Evolutionary conservation across 2,329 filamentous ascomycete species (phyloP).

Genomic region (Sclerotiophoma versabilis): DNA sequence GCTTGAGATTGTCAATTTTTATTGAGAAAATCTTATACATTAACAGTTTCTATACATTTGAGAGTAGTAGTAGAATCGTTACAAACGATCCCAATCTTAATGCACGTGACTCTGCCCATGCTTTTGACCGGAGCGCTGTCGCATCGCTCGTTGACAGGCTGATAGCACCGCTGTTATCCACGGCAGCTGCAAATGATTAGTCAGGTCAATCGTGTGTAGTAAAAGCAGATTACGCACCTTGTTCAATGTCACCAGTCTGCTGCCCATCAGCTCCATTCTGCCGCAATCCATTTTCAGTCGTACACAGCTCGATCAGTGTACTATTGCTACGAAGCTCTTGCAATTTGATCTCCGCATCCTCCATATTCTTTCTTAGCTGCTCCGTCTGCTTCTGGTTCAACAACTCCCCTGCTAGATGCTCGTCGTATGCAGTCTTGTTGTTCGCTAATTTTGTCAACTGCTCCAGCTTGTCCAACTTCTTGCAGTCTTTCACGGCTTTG

Average conservation of each 20-base stretch:
- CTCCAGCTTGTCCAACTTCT: constrained; percentile 27
- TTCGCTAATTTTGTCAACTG: constrained; percentile 29
- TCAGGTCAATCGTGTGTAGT: neutral
- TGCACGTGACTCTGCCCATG: neutral
- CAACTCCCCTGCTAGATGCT: constrained; percentile 22
- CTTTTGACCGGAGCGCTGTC: neutral
- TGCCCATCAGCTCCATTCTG: constrained; percentile 5
- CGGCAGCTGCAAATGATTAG: constrained; percentile 11
- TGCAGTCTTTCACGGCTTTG: constrained; percentile 29
- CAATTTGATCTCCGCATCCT: constrained; percentile 33
- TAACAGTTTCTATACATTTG: neutral
- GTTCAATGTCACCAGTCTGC: constrained; percentile 17
- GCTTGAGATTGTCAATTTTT: no score
- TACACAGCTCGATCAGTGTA: constrained; percentile 35
- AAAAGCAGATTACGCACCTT: neutral
- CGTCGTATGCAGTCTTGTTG: constrained; percentile 29
- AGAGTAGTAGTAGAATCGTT: neutral
- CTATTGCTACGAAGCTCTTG: constrained; percentile 32
- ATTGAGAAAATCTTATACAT: neutral
- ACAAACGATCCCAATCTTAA: neutral
- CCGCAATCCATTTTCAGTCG: neutral
- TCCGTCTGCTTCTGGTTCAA: constrained; percentile 35
- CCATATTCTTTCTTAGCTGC: constrained; percentile 32
- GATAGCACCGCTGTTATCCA: constrained; percentile 23
- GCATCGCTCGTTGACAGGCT: constrained; percentile 12